Percentiles rank a stretch among this genome's conserved stretches.
phyloP scores from a whole-genome alignment of 805 yeast genomes.

The Schwanniomyces vanrijiae region DNA sequence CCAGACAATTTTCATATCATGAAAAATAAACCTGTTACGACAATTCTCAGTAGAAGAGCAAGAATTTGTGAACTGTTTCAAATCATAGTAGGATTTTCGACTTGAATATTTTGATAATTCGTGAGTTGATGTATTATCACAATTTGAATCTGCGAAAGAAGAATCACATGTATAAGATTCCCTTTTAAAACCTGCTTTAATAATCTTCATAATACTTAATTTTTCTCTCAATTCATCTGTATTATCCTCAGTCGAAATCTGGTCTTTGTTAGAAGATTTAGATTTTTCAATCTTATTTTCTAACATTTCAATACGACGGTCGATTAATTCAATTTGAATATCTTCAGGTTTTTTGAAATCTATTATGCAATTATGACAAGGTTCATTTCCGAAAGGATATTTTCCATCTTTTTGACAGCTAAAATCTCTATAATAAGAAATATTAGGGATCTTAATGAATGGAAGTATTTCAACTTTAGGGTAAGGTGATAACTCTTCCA shows the following conservation, averaged over 20 bases:
- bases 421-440: slow-evolving; percentile 60
- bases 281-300: slow-evolving; percentile 28
- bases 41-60: slow-evolving; percentile 36
- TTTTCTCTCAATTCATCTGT: slow-evolving; percentile 14
- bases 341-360: slow-evolving; percentile 54
- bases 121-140: slow-evolving; percentile 13
- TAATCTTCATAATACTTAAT: slow-evolving; percentile 22
- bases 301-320: slow-evolving; percentile 14
- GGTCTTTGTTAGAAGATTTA: slow-evolving; percentile 20
- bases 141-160: slow-evolving; percentile 2
- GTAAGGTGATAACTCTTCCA: slow-evolving; percentile 37
- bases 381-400: slow-evolving; percentile 61
- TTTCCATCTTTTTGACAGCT: slow-evolving; percentile 40
- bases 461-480: slow-evolving; percentile 49
- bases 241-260: slow-evolving; percentile 7
- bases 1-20: slow-evolving; percentile 78
- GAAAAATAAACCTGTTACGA: slow-evolving; percentile 70
- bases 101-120: slow-evolving; percentile 31
- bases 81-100: slow-evolving; percentile 24
- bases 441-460: slow-evolving; percentile 53
- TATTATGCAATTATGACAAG: slow-evolving; percentile 66
- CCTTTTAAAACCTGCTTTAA: slow-evolving; percentile 19
- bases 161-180: slow-evolving; percentile 3
- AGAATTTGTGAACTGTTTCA: slow-evolving; percentile 20
- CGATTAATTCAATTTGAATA: slow-evolving; percentile 50